These are phyloP conservation scores for Cylindrotheca closterium DNA, from an alignment of 108 stramenopile genomes.

Conservation along the genomic window DNA sequence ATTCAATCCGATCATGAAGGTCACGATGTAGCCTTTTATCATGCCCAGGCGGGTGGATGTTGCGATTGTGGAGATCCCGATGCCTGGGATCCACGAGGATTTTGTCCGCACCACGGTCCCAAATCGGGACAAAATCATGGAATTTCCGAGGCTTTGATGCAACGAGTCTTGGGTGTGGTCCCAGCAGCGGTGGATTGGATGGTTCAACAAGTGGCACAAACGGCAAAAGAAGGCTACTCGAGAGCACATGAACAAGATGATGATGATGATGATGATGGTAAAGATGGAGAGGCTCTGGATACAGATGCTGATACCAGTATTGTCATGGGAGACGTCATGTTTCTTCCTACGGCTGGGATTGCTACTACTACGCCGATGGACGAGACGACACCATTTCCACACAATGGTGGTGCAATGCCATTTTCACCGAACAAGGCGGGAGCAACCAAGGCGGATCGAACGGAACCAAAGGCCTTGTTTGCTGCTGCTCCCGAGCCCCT, in stretches of 20 bases:
- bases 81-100: slow-evolving; percentile 94
- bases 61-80: slow-evolving; percentile 98
- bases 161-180: slow-evolving; percentile 49
- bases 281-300: not conserved
- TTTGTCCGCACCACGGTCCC: slow-evolving; percentile 58
- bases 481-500: not conserved
- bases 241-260: not conserved
- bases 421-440: slow-evolving; percentile 13
- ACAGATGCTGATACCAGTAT: no score
- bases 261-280: not conserved
- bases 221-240: slow-evolving; percentile 29
- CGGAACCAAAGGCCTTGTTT: slow-evolving; percentile 7
- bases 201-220: slow-evolving; percentile 33
- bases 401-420: slow-evolving; percentile 2
- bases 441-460: not conserved
- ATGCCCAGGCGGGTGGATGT: slow-evolving; percentile 95
- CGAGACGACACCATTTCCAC: slow-evolving; percentile 1
- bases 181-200: slow-evolving; percentile 57
- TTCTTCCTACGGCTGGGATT: not conserved
- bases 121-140: slow-evolving; percentile 11
- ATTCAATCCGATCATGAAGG: slow-evolving; percentile 85
- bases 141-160: slow-evolving; percentile 19
- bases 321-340: no score
- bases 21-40: slow-evolving; percentile 96
- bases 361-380: not conserved